Conservation (phyloP, 148 eudicot genomes). For the Rhododendron simsii region DNA sequence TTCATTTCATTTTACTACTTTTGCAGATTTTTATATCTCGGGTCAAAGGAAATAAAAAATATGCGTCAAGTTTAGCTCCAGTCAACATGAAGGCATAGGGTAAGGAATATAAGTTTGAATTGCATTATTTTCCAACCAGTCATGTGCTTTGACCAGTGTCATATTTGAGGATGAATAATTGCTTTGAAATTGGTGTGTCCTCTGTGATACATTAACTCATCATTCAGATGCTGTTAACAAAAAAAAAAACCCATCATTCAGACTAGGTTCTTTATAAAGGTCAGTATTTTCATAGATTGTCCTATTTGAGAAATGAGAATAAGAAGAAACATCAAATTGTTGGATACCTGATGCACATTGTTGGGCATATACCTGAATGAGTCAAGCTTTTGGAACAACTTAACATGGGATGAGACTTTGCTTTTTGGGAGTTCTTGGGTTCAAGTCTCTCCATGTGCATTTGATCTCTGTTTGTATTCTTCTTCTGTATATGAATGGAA, state of each 20-base stretch:
- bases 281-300: too few species aligned
- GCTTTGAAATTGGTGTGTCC: background rate
- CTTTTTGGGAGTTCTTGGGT: background rate
- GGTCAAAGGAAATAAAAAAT: constrained; percentile 74
- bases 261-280: too few species aligned
- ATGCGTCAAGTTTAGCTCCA: constrained; percentile 87
- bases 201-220: background rate
- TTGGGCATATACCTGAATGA: background rate
- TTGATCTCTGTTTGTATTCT: background rate
- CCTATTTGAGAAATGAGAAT: background rate
- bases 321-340: background rate
- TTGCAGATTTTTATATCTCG: constrained; percentile 90
- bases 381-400: background rate
- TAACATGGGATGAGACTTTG: background rate
- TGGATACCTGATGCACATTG: background rate
- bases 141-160: background rate
- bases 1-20: constrained; percentile 1
- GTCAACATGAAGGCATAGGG: constrained; percentile 87
- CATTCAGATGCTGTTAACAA: too few species aligned
- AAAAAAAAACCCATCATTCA: too few species aligned
- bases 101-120: constrained; percentile 29
- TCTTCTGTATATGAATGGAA: background rate
- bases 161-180: background rate
- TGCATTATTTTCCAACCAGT: background rate
- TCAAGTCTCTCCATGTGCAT: background rate